These are phyloP conservation scores for Pseudopithomyces maydicus DNA, from an alignment of 2,329 filamentous ascomycete genomes.

Conservation along the genomic window DNA sequence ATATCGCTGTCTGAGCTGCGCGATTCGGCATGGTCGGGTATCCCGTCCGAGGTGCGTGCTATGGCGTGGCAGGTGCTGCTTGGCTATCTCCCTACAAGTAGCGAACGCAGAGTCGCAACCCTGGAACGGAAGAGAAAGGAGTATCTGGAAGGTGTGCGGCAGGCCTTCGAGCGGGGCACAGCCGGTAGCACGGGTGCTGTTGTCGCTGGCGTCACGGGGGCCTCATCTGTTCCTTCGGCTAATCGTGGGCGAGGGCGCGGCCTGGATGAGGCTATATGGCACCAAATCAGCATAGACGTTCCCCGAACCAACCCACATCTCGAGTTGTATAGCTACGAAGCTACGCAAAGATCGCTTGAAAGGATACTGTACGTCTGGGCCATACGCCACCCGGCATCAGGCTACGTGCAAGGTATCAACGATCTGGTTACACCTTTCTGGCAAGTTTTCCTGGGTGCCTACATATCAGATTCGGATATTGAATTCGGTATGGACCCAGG, in stretches of 20 bases:
- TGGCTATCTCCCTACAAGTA: constrained; percentile 95
- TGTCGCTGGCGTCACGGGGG: constrained; percentile 60
- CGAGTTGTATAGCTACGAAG: constrained; percentile 92
- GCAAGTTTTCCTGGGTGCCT: constrained; percentile 94
- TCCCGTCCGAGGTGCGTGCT: constrained; percentile 92
- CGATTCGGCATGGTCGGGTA: constrained; percentile 87
- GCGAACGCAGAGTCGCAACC: constrained; percentile 85
- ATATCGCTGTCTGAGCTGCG: constrained; percentile 85
- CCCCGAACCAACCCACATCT: constrained; percentile 96
- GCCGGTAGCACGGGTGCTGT: constrained; percentile 43
- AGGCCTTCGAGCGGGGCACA: constrained; percentile 64
- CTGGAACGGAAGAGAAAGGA: constrained; percentile 95
- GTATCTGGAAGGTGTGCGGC: constrained; percentile 86
- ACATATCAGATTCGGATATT: constrained; percentile 92
- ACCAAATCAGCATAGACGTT: constrained; percentile 98
- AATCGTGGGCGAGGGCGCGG: constrained; percentile 71
- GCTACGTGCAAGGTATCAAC: constrained; percentile 98
- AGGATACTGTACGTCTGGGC: constrained; percentile 97
- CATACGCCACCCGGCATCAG: constrained; percentile 93
- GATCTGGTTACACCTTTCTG: constrained; percentile 97
- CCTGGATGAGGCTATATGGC: constrained; percentile 96
- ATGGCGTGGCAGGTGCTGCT: constrained; percentile 99
- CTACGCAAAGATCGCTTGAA: constrained; percentile 91
- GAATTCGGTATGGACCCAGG: constrained; percentile 96
- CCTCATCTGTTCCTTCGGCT: constrained; percentile 46